Evolutionary conservation across 1,284 basidiomycete genomes (phyloP).

Genomic region (Austroboletus rostrupii): DNA sequence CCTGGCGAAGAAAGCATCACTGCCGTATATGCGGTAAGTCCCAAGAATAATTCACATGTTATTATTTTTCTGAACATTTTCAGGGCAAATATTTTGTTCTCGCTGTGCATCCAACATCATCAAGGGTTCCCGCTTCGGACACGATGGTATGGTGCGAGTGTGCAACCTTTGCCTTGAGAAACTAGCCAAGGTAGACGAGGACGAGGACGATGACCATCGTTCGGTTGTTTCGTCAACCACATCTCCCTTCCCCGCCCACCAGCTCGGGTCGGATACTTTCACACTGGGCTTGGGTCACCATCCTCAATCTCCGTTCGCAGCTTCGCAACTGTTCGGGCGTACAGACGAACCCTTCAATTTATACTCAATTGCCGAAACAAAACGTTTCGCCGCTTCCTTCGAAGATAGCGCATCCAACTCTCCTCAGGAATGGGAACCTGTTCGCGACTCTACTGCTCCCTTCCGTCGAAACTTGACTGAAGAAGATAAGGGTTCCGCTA

Average conservation of each 20-base stretch:
- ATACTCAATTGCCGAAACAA: slow-evolving; percentile 76
- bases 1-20: slow-evolving; percentile 92
- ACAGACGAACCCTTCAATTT: slow-evolving; percentile 73
- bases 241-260: slow-evolving; percentile 47
- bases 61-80: slow-evolving; percentile 6
- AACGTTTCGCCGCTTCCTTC: slow-evolving; percentile 48
- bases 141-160: slow-evolving; percentile 87
- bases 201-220: slow-evolving; percentile 78
- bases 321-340: slow-evolving; percentile 76
- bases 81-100: slow-evolving; percentile 89
- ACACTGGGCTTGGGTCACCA: slow-evolving; percentile 46
- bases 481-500: slow-evolving; percentile 62
- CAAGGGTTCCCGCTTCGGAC: slow-evolving; percentile 90
- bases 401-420: slow-evolving; percentile 52
- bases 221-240: slow-evolving; percentile 67
- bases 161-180: slow-evolving; percentile 94
- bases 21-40: slow-evolving; percentile 85
- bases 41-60: neutral
- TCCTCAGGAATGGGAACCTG: slow-evolving; percentile 47
- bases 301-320: slow-evolving; percentile 84
- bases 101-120: slow-evolving; percentile 97
- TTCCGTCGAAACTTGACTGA: slow-evolving; percentile 79
- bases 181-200: slow-evolving; percentile 74
- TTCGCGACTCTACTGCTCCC: slow-evolving; percentile 66
- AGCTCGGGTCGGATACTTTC: slow-evolving; percentile 43